These are phyloP conservation scores for Coemansia umbellata DNA, from an alignment of 192 early-diverging fungal species.

Conservation along the genomic window DNA sequence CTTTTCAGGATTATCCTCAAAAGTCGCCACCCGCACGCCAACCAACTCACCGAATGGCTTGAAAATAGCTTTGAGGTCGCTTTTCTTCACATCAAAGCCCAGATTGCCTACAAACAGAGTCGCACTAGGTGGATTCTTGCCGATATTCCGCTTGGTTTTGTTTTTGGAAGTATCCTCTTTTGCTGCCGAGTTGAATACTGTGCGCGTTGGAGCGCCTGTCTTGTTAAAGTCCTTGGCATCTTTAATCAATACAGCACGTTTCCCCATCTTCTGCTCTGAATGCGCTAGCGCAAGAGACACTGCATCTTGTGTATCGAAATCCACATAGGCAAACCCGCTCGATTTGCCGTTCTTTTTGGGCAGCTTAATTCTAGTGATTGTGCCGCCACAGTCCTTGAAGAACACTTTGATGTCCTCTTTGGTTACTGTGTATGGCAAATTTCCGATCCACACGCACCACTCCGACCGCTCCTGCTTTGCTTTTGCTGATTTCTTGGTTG, in stretches of 20 bases:
- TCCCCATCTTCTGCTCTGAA: conserved; percentile 58
- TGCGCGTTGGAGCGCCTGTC: conserved; percentile 51
- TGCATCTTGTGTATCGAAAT: conserved; percentile 57
- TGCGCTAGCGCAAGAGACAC: conserved; percentile 57
- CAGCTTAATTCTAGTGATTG: conserved; percentile 39
- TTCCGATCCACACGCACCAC: conserved; percentile 71
- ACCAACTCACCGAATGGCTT: conserved; percentile 59
- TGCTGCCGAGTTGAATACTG: background rate
- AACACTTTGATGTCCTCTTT: conserved; percentile 55
- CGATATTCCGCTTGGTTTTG: conserved; percentile 34
- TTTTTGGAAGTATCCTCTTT: conserved; percentile 10
- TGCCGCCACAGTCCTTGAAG: conserved; percentile 49
- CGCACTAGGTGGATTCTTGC: conserved; percentile 57
- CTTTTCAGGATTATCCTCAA: conserved; percentile 68
- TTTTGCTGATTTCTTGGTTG: conserved; percentile 17
- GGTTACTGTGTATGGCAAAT: conserved; percentile 59
- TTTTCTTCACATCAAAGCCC: conserved; percentile 54
- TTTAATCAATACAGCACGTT: conserved; percentile 65
- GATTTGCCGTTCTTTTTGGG: conserved; percentile 41
- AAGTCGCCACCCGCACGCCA: conserved; percentile 66
- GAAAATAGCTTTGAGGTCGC: conserved; percentile 56
- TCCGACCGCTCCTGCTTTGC: conserved; percentile 53
- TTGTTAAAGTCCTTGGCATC: conserved; percentile 59
- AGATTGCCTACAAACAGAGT: conserved; percentile 70
- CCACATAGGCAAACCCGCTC: conserved; percentile 68